A percentile compares a stretch with the other conserved stretches of the same genome.
Conservation (phyloP, 2,329 filamentous ascomycete species). For the Bisporella sp. region DNA sequence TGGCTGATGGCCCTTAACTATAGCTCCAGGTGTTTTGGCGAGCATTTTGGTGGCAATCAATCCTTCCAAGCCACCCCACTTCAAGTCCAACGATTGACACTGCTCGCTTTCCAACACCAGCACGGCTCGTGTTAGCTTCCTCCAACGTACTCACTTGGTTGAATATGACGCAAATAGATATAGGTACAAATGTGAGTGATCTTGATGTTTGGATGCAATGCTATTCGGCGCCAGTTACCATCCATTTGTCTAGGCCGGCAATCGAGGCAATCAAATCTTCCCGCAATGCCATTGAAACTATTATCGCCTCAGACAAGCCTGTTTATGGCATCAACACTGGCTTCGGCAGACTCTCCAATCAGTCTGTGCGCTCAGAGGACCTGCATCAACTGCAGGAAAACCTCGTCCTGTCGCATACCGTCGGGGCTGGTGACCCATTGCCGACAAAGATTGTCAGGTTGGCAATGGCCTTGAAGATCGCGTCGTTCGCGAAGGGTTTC, state of each 20-base stretch:
- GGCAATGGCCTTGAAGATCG: background rate
- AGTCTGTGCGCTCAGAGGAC: background rate
- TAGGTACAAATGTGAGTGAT: background rate
- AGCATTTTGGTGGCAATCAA: no score
- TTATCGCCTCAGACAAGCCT: background rate
- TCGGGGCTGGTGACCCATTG: background rate
- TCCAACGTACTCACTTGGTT: background rate
- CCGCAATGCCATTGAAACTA: background rate
- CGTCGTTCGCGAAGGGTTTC: background rate
- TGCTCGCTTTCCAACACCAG: no score
- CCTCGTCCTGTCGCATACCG: background rate
- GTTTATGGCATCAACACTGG: background rate
- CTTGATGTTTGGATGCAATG: background rate
- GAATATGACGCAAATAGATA: background rate
- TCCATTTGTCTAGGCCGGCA: background rate
- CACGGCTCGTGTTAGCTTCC: background rate
- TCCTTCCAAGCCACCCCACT: no score
- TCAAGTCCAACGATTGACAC: no score
- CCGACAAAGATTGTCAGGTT: background rate
- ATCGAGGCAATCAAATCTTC: background rate
- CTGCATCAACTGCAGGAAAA: background rate
- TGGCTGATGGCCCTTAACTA: no score
- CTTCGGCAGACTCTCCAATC: background rate
- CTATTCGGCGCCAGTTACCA: background rate
- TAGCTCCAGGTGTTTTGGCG: no score